phyloP scores from a whole-genome alignment of 345 rosid genomes.

The Balakata baccata region DNA sequence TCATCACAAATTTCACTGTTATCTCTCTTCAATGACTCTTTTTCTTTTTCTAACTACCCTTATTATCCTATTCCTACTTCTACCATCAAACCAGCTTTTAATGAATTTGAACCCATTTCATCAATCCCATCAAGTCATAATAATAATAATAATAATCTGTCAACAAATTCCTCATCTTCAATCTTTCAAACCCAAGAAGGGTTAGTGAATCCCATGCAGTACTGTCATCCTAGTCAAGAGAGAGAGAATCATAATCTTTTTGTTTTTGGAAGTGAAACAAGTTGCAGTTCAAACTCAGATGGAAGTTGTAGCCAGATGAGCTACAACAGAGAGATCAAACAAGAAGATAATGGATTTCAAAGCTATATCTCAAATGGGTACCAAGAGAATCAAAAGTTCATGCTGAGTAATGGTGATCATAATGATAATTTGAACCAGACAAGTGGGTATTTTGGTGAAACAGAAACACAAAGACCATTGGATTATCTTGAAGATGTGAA shows the following conservation, averaged over 20 bases:
- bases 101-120: too few relatives aligned
- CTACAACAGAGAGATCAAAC: conserved; percentile 46
- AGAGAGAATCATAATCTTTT: conserved; percentile 28
- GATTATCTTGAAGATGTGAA: conserved; percentile 53
- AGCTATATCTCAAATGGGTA: conserved; percentile 28
- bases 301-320: conserved; percentile 56
- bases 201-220: conserved; percentile 32
- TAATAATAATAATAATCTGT: conserved; percentile 1
- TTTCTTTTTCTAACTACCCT: not conserved
- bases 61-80: conserved; percentile 15
- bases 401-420: conserved; percentile 28
- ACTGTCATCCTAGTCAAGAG: conserved; percentile 28
- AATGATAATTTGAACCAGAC: conserved; percentile 21
- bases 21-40: conserved; percentile 25
- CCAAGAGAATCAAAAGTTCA: conserved; percentile 39
- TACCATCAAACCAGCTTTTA: too few relatives aligned
- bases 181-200: conserved; percentile 28
- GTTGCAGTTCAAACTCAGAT: conserved; percentile 56
- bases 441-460: conserved; percentile 27
- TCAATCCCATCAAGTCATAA: not conserved
- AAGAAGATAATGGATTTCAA: conserved; percentile 47
- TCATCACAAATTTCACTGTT: conserved; percentile 20
- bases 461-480: conserved; percentile 27
- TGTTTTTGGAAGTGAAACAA: conserved; percentile 56
- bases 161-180: conserved; percentile 11